Evolutionary conservation across 2,329 filamentous ascomycete species (phyloP).

Genomic region (Clarireedia homoeocarpa): DNA sequence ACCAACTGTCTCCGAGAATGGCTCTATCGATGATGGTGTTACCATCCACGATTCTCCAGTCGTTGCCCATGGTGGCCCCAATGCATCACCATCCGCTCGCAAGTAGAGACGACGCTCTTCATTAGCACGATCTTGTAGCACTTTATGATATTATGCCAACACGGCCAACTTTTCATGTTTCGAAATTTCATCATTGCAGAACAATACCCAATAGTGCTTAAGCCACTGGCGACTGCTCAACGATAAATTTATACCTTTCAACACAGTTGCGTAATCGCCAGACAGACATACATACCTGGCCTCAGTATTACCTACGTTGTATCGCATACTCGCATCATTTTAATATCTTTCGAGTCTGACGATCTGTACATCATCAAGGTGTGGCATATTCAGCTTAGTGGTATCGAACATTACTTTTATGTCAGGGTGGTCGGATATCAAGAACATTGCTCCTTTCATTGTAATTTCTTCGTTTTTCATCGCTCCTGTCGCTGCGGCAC

Average conservation of each 20-base stretch:
- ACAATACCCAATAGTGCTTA: conserved; percentile 12
- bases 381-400: conserved; percentile 23
- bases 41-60: conserved; percentile 28
- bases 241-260: conserved; percentile 13
- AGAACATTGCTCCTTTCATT: conserved; percentile 22
- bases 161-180: conserved; percentile 13
- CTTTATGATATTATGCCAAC: conserved; percentile 7
- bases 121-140: not conserved
- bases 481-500: conserved; percentile 20
- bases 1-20: conserved; percentile 28
- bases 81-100: conserved; percentile 25
- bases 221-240: conserved; percentile 20
- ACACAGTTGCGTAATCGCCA: conserved; percentile 22
- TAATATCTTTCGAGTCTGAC: conserved; percentile 26
- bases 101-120: conserved; percentile 15
- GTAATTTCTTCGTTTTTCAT: conserved; percentile 23
- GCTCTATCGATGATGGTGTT: conserved; percentile 26
- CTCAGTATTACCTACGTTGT: conserved; percentile 22
- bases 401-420: conserved; percentile 25
- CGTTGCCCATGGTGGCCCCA: conserved; percentile 19
- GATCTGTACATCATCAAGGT: conserved; percentile 23
- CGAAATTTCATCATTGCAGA: conserved; percentile 11
- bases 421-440: conserved; percentile 24
- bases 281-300: conserved; percentile 23
- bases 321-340: conserved; percentile 19